Percentiles rank a stretch among this genome's conserved stretches.
phyloP scores from a whole-genome alignment of 2,329 filamentous ascomycete species.

The Juglanconis sp. region DNA sequence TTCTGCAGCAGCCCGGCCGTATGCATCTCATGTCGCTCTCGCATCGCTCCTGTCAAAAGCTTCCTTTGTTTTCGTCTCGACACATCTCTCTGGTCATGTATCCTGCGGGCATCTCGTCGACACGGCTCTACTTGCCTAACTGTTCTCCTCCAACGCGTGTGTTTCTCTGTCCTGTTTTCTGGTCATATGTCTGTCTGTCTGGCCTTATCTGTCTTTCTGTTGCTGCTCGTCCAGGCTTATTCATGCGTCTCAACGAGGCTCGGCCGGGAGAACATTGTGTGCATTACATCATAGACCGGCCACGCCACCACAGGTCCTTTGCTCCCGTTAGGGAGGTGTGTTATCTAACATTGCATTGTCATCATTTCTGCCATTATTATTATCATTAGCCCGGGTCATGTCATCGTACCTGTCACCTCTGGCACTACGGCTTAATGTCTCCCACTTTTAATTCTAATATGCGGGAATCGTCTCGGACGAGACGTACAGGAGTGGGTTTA shows the following conservation, averaged over 20 bases:
- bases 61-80: not conserved
- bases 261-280: not conserved
- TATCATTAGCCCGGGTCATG: not conserved
- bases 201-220: not conserved
- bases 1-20: not conserved
- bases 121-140: not conserved
- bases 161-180: not conserved
- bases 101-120: not conserved
- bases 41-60: not conserved
- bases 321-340: slow-evolving; percentile 13
- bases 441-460: not conserved
- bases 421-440: not conserved
- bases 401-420: not conserved
- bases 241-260: not conserved
- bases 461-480: not conserved
- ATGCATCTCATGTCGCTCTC: not conserved
- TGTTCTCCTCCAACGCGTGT: not conserved
- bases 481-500: not conserved
- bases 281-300: slow-evolving; percentile 14
- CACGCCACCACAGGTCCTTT: slow-evolving; percentile 12
- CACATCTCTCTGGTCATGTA: not conserved
- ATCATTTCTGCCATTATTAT: not conserved
- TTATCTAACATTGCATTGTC: slow-evolving; percentile 6
- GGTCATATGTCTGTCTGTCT: not conserved
- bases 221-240: not conserved